These are phyloP conservation scores for Strombidium stylifer DNA, from an alignment of 73 alveolate species.

Conservation along the genomic window DNA sequence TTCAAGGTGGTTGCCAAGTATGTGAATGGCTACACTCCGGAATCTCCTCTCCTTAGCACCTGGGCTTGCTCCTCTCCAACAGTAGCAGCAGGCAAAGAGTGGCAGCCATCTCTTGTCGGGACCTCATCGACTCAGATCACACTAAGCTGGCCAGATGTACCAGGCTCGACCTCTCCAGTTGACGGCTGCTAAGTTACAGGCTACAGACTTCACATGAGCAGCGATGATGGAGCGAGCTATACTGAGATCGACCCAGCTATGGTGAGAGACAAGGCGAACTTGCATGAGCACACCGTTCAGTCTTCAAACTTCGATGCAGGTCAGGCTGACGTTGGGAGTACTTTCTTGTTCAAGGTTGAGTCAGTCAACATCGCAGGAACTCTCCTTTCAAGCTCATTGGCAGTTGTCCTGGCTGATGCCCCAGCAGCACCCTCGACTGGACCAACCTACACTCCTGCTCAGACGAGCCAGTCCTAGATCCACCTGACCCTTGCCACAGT, in stretches of 20 bases:
- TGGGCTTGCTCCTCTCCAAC: too few relatives aligned
- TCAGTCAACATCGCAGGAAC: slow-evolving; percentile 42
- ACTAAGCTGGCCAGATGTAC: too few relatives aligned
- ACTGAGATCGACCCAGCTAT: slow-evolving; percentile 33
- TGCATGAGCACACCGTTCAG: slow-evolving; percentile 19
- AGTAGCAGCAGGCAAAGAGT: too few relatives aligned
- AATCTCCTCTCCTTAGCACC: too few relatives aligned
- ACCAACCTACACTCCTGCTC: slow-evolving; percentile 17
- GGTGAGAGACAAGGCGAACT: slow-evolving; percentile 25
- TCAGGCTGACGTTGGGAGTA: neutral
- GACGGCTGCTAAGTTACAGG: slow-evolving; percentile 66
- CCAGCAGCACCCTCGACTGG: slow-evolving; percentile 45
- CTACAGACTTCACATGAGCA: slow-evolving; percentile 35
- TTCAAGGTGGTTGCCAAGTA: slow-evolving; percentile 46
- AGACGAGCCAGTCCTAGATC: slow-evolving; percentile 25
- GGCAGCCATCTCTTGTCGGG: too few relatives aligned
- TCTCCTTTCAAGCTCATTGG: slow-evolving; percentile 4
- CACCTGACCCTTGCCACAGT: slow-evolving; percentile 27
- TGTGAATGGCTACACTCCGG: slow-evolving; percentile 49
- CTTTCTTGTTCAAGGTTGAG: slow-evolving; percentile 39
- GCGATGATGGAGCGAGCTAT: slow-evolving; percentile 35
- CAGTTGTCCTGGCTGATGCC: slow-evolving; percentile 37
- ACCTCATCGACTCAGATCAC: too few relatives aligned
- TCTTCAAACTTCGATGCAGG: slow-evolving; percentile 29
- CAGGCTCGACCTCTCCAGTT: too few relatives aligned